Evolutionary conservation across 768 basidiomycete species (phyloP), one percentile per base, ranked within the genome.

Genomic region (Cystobasidium ongulense): DNA sequence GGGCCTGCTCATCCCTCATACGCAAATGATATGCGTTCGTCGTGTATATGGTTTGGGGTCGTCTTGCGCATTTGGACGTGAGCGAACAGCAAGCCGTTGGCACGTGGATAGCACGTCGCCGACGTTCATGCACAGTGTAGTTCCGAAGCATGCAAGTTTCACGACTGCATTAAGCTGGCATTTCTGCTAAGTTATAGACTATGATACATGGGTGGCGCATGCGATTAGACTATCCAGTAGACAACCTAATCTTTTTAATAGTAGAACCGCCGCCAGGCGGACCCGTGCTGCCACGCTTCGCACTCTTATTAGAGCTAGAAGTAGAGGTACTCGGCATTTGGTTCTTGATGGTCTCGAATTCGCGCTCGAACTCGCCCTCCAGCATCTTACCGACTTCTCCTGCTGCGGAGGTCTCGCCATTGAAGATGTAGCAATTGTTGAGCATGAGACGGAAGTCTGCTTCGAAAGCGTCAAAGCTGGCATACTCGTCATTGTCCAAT

Each of bases 361-460:
- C 68, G 8, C 68, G 53, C 13, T 71, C 68, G 27, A 71, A 71
- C 52, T 71, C 68, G 33, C 33, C 36, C 36, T 71, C 68, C 29
- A 71, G 54, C 53, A 57, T 61, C 43, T 43, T 31, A 27, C 27
- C 68, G 18, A 71, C 46, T 15, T 74, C 53, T 35, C 70, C 53
- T 8, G 77, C 71, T 11, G 77, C 75, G 15, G 74, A 76, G 39
- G 72, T 77, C 7, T 53, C 66, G 0, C 89, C 90, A 76, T 98
- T 98, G 85, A 96, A 98, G 66, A 85, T 86, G 80, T 90, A 86
- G 18, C 94, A 91, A 79, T 97, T 98, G 74, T 86, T 82, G 73
- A 91, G 81, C 92, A 98, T 95, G 52, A 94, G 85, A 53, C 89
- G 86, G 67, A 94, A 82, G 80, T 98, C 95, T 1, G 87, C 89